phyloP scores from a whole-genome alignment of 306 rosid genomes.

The Dicorynia guianensis region DNA sequence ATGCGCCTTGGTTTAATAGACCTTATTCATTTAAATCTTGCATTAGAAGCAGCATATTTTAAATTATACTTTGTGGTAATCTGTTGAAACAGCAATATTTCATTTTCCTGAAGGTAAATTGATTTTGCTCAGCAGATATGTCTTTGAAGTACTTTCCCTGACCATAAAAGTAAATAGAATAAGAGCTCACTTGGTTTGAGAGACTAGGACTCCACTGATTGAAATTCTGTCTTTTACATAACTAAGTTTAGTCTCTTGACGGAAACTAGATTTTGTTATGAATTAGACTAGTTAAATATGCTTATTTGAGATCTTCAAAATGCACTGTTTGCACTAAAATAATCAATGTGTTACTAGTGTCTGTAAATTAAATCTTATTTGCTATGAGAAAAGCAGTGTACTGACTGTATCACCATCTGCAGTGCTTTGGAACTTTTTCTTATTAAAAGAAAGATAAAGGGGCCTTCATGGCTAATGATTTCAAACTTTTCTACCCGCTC shows the following conservation, averaged over 20 bases:
- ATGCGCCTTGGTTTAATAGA: slow-evolving; percentile 21
- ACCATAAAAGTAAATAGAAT: not conserved
- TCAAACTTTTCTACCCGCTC: slow-evolving; percentile 61
- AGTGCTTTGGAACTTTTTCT: slow-evolving; percentile 92
- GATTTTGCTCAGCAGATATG: slow-evolving; percentile 3
- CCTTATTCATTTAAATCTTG: slow-evolving; percentile 10
- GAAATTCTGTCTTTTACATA: not conserved
- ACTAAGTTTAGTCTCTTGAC: not conserved
- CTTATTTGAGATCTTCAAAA: slow-evolving; percentile 7
- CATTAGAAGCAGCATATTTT: not conserved
- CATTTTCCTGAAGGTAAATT: not conserved
- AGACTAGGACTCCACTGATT: not conserved
- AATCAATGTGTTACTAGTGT: not conserved
- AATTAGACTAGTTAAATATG: not conserved
- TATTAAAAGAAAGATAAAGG: slow-evolving; percentile 87
- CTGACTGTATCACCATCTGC: slow-evolving; percentile 55
- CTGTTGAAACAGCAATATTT: slow-evolving; percentile 19
- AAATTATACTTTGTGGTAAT: slow-evolving; percentile 15
- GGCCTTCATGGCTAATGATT: slow-evolving; percentile 88
- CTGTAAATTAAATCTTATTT: slow-evolving; percentile 24
- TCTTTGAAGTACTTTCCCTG: slow-evolving; percentile 1
- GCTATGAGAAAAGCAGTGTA: slow-evolving; percentile 22
- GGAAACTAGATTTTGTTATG: not conserved
- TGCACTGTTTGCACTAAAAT: not conserved
- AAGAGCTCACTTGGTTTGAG: not conserved